Evolutionary conservation across 176 grass and related monocot genomes (phyloP).

Genomic region (Oryza longistaminata): DNA sequence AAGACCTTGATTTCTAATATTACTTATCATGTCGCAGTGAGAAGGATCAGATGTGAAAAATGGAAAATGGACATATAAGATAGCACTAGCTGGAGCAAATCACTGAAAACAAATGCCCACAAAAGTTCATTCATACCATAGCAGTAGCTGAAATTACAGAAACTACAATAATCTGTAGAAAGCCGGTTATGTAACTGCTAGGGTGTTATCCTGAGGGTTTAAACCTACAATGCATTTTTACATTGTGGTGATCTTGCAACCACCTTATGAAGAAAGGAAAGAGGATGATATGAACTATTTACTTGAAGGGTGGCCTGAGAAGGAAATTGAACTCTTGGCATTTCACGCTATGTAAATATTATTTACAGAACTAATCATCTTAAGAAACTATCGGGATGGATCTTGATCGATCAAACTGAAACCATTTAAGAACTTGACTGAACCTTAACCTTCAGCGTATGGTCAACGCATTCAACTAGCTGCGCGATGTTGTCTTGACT

Average conservation of each 20-base stretch:
- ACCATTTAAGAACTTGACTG: background rate
- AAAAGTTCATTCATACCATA: background rate
- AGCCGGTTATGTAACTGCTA: background rate
- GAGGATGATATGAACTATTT: background rate
- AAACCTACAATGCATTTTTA: slow-evolving; percentile 35
- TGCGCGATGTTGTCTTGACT: slow-evolving; percentile 69
- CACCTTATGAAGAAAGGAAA: slow-evolving; percentile 36
- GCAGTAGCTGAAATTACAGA: background rate
- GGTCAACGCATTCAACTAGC: slow-evolving; percentile 71
- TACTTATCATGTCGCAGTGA: no score
- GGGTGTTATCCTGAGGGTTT: slow-evolving; percentile 26
- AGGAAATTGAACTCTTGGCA: slow-evolving; percentile 9
- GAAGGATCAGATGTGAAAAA: background rate
- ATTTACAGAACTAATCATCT: slow-evolving; percentile 57
- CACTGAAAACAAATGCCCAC: background rate
- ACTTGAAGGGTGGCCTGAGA: slow-evolving; percentile 14
- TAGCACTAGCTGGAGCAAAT: background rate
- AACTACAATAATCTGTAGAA: background rate
- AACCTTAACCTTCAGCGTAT: slow-evolving; percentile 27
- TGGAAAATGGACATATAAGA: background rate
- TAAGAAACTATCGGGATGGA: slow-evolving; percentile 20
- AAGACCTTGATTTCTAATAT: background rate
- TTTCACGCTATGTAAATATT: slow-evolving; percentile 56
- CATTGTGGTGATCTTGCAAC: slow-evolving; percentile 45
- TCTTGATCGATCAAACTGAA: slow-evolving; percentile 28